A percentile compares a stretch with the other conserved stretches of the same genome.
These are phyloP conservation scores for Reticulascus tulasneorum DNA, from an alignment of 2,329 filamentous ascomycete species.

Conservation along the genomic window DNA sequence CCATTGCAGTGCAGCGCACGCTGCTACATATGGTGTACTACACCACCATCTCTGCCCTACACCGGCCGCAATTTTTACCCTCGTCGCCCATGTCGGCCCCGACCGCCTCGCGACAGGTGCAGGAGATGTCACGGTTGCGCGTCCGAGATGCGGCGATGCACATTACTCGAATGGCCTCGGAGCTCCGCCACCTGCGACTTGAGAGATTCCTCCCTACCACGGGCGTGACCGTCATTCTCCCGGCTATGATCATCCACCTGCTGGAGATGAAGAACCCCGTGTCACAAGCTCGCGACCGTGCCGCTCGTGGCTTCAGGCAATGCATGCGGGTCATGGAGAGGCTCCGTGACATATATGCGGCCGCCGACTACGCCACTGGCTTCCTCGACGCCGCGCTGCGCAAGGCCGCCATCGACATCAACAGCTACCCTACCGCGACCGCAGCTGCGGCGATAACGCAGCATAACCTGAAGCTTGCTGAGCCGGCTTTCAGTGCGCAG, in stretches of 20 bases:
- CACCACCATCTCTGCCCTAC: constrained; percentile 84
- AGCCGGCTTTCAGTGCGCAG: constrained; percentile 35
- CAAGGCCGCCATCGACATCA: constrained; percentile 75
- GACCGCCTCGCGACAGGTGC: constrained; percentile 60
- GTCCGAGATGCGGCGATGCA: constrained; percentile 80
- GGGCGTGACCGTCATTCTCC: constrained; percentile 84
- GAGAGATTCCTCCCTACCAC: constrained; percentile 82
- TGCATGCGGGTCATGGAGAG: constrained; percentile 91
- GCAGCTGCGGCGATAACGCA: constrained; percentile 31
- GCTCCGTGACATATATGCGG: constrained; percentile 83
- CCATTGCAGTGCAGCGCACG: constrained; percentile 69
- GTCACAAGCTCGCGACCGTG: constrained; percentile 65
- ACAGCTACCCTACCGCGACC: constrained; percentile 24
- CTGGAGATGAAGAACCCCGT: constrained; percentile 86
- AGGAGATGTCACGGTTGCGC: constrained; percentile 77
- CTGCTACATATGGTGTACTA: constrained; percentile 91
- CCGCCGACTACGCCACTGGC: constrained; percentile 91
- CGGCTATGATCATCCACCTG: constrained; percentile 90
- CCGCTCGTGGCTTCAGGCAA: constrained; percentile 77
- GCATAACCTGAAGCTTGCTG: constrained; percentile 19
- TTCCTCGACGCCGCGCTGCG: constrained; percentile 90
- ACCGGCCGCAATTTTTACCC: constrained; percentile 85
- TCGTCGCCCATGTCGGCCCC: constrained; percentile 55
- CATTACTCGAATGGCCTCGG: constrained; percentile 79
- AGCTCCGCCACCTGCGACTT: constrained; percentile 68